Conservation (phyloP, 495 filamentous ascomycete genomes). For the Aspergillus panamensis region DNA sequence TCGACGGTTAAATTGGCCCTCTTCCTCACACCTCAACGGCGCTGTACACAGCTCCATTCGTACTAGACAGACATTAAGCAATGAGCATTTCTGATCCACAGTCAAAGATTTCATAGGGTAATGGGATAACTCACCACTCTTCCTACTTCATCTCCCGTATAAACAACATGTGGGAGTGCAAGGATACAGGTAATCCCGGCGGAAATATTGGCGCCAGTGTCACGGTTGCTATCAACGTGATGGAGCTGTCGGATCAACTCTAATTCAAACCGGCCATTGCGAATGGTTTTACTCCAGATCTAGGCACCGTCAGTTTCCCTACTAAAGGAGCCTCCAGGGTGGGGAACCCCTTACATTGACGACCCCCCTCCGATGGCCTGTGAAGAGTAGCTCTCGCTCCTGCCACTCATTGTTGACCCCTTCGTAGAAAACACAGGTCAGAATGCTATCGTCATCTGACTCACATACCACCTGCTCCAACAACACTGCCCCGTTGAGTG, state of each 20-base stretch:
- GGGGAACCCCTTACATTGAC: slow-evolving; percentile 60
- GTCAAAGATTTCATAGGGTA: not conserved
- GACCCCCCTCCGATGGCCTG: slow-evolving; percentile 77
- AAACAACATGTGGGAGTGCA: slow-evolving; percentile 77
- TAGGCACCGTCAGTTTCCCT: slow-evolving; percentile 11
- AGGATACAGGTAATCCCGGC: slow-evolving; percentile 85
- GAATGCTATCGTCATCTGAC: slow-evolving; percentile 65
- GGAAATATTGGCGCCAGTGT: slow-evolving; percentile 70
- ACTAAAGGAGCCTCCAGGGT: not conserved
- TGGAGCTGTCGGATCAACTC: slow-evolving; percentile 73
- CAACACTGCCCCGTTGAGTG: slow-evolving; percentile 79
- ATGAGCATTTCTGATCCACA: slow-evolving; percentile 16
- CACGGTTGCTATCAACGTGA: slow-evolving; percentile 70
- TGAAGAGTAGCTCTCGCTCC: slow-evolving; percentile 81
- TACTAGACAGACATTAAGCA: slow-evolving; percentile 50
- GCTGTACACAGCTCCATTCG: slow-evolving; percentile 84
- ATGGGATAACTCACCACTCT: slow-evolving; percentile 57
- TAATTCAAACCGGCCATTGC: slow-evolving; percentile 52
- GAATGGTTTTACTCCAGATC: slow-evolving; percentile 56
- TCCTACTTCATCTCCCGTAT: slow-evolving; percentile 90
- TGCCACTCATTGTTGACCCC: slow-evolving; percentile 89
- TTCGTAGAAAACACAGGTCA: slow-evolving; percentile 89
- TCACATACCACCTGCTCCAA: slow-evolving; percentile 76
- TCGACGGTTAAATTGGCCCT: not conserved
- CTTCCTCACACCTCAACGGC: slow-evolving; percentile 30